Base-by-base conservation (phyloP, 805 yeast genomes). In the Aciculoconidium aculeatum region DNA sequence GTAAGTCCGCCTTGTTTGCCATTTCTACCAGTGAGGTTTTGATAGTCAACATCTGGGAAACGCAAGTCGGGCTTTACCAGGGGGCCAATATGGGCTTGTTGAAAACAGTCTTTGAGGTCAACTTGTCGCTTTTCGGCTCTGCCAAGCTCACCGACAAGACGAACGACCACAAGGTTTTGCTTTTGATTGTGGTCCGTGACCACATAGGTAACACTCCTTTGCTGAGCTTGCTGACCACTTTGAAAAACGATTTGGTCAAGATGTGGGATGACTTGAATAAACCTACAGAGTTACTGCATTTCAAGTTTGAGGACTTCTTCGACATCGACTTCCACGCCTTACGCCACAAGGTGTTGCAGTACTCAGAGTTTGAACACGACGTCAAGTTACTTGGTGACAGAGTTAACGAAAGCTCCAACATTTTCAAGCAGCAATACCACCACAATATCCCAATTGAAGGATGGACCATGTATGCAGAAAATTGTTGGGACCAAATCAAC, bases 11-110 rank as follows among this genome's bases (percentile, higher is more conserved):
- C 0, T 62, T 92, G 23, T 92, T 92, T 64, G 97, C 98, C 0
- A 65, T 92, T 37, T 75, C 96, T 7, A 88, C 96, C 0, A 77
- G 92, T 10, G 97, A 92, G 49, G 77, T 88, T 4, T 66, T 92
- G 44, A 86, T 92, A 37, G 81, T 92, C 23, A 92, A 92, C 55
- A 75, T 90, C 49, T 92, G 97, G 96, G 98, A 92, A 54, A 82
- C 85, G 44, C 98, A 92, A 57, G 87, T 92, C 33, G 98, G 98
- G 7, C 67, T 92, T 23, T 92, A 92, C 51, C 96, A 90, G 54
- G 98, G 98, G 30, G 96, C 96, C 14, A 92, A 92, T 49, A 82
- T 92, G 95, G 97, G 92, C 1, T 62, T 92, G 25, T 66, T 92
- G 42, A 88, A 88, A 51, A 92, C 98, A 0, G 98, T 92, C 3